phyloP scores from a whole-genome alignment of 306 rosid species.

The Betula pendula region DNA sequence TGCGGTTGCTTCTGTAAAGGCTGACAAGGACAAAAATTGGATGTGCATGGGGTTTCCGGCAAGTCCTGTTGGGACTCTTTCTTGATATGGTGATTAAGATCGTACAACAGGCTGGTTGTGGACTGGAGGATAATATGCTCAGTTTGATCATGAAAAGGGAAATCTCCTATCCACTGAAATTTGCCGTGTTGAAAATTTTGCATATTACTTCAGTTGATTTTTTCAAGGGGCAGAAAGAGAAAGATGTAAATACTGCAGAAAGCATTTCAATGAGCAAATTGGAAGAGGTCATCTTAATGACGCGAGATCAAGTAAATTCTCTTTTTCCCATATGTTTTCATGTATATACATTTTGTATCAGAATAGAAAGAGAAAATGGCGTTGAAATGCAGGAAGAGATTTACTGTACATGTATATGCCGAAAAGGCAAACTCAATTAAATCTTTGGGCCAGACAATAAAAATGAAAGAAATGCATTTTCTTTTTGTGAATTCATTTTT shows the following conservation, averaged over 20 bases:
- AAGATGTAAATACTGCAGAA: conserved; percentile 23
- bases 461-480: background rate
- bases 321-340: conserved; percentile 14
- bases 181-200: conserved; percentile 22
- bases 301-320: conserved; percentile 6
- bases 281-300: conserved; percentile 24
- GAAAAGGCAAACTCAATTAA: conserved; percentile 21
- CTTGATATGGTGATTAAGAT: conserved; percentile 5
- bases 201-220: conserved; percentile 22
- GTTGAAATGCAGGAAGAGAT: conserved; percentile 2
- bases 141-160: conserved; percentile 20
- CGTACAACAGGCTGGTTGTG: background rate
- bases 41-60: conserved; percentile 17
- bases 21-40: conserved; percentile 17
- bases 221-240: conserved; percentile 27
- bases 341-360: conserved; percentile 21
- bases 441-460: background rate
- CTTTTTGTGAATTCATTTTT: background rate
- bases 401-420: conserved; percentile 7
- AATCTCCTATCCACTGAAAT: conserved; percentile 14
- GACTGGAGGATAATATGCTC: background rate
- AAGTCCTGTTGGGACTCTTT: conserved; percentile 16
- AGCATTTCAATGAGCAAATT: conserved; percentile 27
- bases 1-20: conserved; percentile 21
- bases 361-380: conserved; percentile 4